Conservation (phyloP, 1,284 basidiomycete genomes). For the Megacollybia platyphylla region DNA sequence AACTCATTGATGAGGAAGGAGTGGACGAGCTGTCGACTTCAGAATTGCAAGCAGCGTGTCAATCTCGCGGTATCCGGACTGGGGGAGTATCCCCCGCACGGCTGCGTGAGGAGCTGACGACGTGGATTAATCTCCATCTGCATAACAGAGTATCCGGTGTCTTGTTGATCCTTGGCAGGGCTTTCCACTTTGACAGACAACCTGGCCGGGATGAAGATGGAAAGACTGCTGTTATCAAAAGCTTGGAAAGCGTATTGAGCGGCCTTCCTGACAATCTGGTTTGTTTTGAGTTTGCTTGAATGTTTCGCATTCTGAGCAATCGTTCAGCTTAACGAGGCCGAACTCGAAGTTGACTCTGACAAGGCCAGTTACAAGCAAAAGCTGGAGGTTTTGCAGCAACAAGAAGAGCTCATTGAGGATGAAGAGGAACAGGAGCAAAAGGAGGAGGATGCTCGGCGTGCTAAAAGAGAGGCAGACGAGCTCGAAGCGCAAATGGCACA, state of each 20-base stretch:
- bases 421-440: slow-evolving; percentile 97
- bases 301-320: slow-evolving; percentile 7
- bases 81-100: slow-evolving; percentile 73
- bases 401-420: slow-evolving; percentile 98
- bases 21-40: slow-evolving; percentile 82
- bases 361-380: slow-evolving; percentile 96
- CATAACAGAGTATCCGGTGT: slow-evolving; percentile 87
- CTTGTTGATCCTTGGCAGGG: slow-evolving; percentile 83
- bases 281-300: slow-evolving; percentile 14
- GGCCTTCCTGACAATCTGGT: slow-evolving; percentile 93
- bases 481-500: slow-evolving; percentile 63
- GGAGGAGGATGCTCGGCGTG: slow-evolving; percentile 83
- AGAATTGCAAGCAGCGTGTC: slow-evolving; percentile 89
- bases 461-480: slow-evolving; percentile 70
- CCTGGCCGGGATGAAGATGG: slow-evolving; percentile 66
- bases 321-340: slow-evolving; percentile 83
- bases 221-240: slow-evolving; percentile 62
- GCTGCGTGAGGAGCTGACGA: slow-evolving; percentile 79
- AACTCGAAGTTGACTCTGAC: slow-evolving; percentile 89
- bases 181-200: slow-evolving; percentile 86
- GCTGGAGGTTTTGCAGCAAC: slow-evolving; percentile 93
- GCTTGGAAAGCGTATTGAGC: slow-evolving; percentile 84
- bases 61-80: slow-evolving; percentile 89
- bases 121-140: slow-evolving; percentile 92
- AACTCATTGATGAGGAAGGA: slow-evolving; percentile 83